phyloP scores from a whole-genome alignment of 257 asterid genomes.

The Salvia miltiorrhiza region DNA sequence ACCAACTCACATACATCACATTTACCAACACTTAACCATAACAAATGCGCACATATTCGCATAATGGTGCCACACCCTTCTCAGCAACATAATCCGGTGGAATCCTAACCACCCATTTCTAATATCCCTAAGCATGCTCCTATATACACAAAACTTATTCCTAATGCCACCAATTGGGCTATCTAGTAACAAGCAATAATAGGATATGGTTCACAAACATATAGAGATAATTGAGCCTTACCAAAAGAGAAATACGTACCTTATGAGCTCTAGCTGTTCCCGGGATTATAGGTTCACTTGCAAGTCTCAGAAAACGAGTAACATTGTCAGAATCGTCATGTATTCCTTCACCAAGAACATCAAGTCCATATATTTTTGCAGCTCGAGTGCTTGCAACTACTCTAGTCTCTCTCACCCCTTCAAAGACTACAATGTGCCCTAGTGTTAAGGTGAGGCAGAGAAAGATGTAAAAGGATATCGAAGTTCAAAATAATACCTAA shows the following conservation, averaged over 20 bases:
- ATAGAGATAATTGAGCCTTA: constrained; percentile 27
- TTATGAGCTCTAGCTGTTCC: constrained; percentile 35
- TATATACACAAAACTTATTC: no score
- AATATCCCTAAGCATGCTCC: no score
- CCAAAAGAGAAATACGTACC: constrained; percentile 25
- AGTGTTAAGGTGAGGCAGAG: constrained; percentile 21
- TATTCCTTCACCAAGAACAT: constrained; percentile 73
- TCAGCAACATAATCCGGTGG: no score
- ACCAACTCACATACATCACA: no score
- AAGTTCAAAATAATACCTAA: constrained; percentile 47
- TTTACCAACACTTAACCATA: no score
- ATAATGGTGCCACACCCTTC: no score
- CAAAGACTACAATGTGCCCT: constrained; percentile 66
- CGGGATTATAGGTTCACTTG: constrained; percentile 63
- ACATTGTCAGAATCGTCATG: constrained; percentile 78
- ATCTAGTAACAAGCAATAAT: no score
- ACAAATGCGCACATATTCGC: no score
- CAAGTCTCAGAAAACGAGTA: constrained; percentile 88
- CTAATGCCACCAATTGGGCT: no score
- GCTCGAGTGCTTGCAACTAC: constrained; percentile 91
- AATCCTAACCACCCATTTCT: no score
- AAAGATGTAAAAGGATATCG: background rate
- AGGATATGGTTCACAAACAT: no score
- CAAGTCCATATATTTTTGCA: constrained; percentile 83
- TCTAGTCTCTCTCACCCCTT: constrained; percentile 65